Base-by-base conservation (phyloP, 257 asterid species). In the Nyctanthes arbortristis region DNA sequence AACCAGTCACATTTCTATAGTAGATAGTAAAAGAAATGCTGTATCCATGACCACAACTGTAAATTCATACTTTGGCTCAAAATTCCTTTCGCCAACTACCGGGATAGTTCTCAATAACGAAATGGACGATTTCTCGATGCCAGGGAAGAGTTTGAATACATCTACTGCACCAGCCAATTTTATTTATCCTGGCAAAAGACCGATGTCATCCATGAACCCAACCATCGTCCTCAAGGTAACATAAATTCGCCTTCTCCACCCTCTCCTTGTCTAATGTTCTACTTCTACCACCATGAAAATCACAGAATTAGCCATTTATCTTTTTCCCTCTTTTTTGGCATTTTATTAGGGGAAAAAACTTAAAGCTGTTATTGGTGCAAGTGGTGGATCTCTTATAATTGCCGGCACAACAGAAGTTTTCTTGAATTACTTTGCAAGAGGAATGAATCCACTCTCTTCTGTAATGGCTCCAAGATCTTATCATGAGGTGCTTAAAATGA, bases 181-280 rank as follows among this genome's bases (percentile, higher is more conserved):
- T 66, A 76, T 88, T 68, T 25, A 27, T 29, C 90, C 96, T 0
- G 84, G 88, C 16, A 90, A 90, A 77, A 71, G 94, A 25, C 97
- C 97, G 2, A 61, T 86, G 71, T 90, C 97, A 2, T 88, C 96
- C 22, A 88, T 90, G 97, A 37, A 88, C 0, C 97, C 97, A 11
- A 70, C 89, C 2, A 80, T 90, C 54, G 61, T 90, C 59, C 66
- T 90, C 43, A 73, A 86, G 87, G 97, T 90, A 78, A 2, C 1
- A 57, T 34, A 71, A n/a, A 5, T n/a, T 8, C 24, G 0, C 8
- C 31, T 36, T 57, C 32, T n/a, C 16, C 4, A 36, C 16, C 22
- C 24, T 69, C 7, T 9, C 22, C 28, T 20, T n/a, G 33, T 25
- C 32, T 49, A 49, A 49, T 22, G 28, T n/a, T n/a, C 28, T 18